Evolutionary conservation across 2,329 filamentous ascomycete genomes (phyloP).

Genomic region (Curvularia spicifera): DNA sequence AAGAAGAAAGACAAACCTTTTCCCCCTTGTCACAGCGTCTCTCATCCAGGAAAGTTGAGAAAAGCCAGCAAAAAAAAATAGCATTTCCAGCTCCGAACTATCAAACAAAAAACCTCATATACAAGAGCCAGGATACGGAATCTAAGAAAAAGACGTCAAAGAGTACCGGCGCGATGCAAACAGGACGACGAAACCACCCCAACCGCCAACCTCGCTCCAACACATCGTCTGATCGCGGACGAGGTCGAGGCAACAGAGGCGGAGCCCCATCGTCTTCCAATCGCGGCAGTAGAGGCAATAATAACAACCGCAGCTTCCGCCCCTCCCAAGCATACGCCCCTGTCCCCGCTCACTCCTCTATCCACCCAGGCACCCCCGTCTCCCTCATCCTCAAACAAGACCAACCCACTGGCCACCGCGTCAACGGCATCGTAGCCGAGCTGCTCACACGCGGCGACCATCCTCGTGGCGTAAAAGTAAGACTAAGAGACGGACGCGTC

Average conservation of each 20-base stretch:
- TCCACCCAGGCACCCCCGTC: constrained; percentile 68
- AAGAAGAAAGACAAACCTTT: background rate
- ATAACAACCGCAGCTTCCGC: background rate
- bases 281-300: background rate
- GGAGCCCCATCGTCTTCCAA: background rate
- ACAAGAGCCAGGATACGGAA: no score
- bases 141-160: background rate
- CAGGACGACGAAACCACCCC: background rate
- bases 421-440: constrained; percentile 69
- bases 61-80: no score
- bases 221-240: background rate
- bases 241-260: background rate
- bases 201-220: background rate
- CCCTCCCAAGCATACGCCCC: constrained; percentile 8
- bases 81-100: no score
- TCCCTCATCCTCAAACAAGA: constrained; percentile 79
- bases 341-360: constrained; percentile 20
- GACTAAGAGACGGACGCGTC: constrained; percentile 72
- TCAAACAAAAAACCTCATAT: no score
- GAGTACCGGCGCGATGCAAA: background rate
- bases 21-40: background rate
- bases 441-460: constrained; percentile 76
- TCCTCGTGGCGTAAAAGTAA: constrained; percentile 79
- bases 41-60: no score
- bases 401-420: constrained; percentile 75